Conservation (phyloP, 331 rosid species). For the Telfairia occidentalis region DNA sequence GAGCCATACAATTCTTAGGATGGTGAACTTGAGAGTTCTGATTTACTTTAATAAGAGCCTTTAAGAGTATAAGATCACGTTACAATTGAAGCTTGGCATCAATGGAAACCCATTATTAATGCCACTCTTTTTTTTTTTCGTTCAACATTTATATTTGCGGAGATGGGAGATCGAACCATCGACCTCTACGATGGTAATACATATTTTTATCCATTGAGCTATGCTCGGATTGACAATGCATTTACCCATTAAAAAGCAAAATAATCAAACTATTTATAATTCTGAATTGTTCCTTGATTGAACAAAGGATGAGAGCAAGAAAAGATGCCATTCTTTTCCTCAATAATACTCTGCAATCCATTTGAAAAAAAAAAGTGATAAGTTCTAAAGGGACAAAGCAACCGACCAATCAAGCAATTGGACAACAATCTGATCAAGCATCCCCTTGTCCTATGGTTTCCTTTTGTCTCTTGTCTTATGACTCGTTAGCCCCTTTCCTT, state of each 20-base stretch:
- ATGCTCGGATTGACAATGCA: too few relatives aligned
- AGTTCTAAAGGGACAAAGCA: constrained; percentile 22
- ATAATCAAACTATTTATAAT: neutral
- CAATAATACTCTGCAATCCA: neutral
- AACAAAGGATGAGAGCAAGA: neutral
- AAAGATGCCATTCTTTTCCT: constrained; percentile 8
- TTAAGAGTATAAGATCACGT: too few relatives aligned
- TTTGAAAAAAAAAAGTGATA: neutral
- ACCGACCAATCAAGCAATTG: constrained; percentile 40
- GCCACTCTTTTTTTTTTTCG: too few relatives aligned
- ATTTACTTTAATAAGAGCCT: neutral
- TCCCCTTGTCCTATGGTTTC: constrained; percentile 25
- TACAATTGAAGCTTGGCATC: constrained; percentile 1
- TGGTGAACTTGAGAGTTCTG: neutral
- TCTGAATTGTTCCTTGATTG: constrained; percentile 1
- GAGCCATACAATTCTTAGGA: neutral
- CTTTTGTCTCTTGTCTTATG: constrained; percentile 12
- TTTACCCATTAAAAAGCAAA: too few relatives aligned
- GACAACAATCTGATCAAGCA: constrained; percentile 29
- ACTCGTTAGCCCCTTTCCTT: neutral
- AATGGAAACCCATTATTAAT: neutral
- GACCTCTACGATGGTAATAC: too few relatives aligned
- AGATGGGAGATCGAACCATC: too few relatives aligned
- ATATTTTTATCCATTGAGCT: too few relatives aligned
- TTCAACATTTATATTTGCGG: too few relatives aligned